Conservation (phyloP, 805 yeast genomes). For the Metschnikowia baotianmanensis region DNA sequence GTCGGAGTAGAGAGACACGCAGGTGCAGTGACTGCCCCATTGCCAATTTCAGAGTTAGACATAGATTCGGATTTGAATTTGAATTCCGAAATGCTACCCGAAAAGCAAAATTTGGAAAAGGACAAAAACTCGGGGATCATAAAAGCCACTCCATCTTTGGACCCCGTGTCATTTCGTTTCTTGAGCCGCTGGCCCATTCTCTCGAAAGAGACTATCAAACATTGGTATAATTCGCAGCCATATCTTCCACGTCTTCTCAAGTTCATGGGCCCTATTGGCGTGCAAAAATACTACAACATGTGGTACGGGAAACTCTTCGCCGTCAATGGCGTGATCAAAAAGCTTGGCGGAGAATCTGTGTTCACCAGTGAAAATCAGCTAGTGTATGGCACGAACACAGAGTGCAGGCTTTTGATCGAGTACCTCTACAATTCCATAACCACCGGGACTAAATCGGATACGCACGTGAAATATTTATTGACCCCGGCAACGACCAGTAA, state of each 20-base stretch:
- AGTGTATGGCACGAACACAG: constrained; percentile 38
- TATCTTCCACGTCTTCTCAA: constrained; percentile 50
- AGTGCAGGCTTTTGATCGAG: constrained; percentile 35
- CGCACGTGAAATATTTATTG: constrained; percentile 46
- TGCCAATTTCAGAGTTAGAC: too few relatives aligned
- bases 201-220: constrained; percentile 26
- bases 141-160: constrained; percentile 43
- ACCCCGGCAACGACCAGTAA: constrained; percentile 61
- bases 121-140: too few relatives aligned
- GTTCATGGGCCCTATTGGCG: constrained; percentile 42
- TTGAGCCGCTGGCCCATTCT: constrained; percentile 47
- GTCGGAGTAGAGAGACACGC: constrained; percentile 75
- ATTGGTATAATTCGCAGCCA: constrained; percentile 41
- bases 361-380: constrained; percentile 29
- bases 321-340: constrained; percentile 33
- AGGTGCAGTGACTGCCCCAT: constrained; percentile 49
- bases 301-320: constrained; percentile 42
- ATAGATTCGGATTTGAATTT: too few relatives aligned
- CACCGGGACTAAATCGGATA: constrained; percentile 38
- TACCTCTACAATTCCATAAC: constrained; percentile 42
- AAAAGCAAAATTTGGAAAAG: too few relatives aligned
- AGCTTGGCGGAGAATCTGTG: constrained; percentile 28
- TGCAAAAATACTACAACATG: constrained; percentile 33
- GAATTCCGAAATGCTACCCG: too few relatives aligned
- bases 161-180: constrained; percentile 45